Evolutionary conservation across 495 filamentous ascomycete species (phyloP), one percentile per base, ranked within the genome.

Genomic region (Tetracladium setigerum): DNA sequence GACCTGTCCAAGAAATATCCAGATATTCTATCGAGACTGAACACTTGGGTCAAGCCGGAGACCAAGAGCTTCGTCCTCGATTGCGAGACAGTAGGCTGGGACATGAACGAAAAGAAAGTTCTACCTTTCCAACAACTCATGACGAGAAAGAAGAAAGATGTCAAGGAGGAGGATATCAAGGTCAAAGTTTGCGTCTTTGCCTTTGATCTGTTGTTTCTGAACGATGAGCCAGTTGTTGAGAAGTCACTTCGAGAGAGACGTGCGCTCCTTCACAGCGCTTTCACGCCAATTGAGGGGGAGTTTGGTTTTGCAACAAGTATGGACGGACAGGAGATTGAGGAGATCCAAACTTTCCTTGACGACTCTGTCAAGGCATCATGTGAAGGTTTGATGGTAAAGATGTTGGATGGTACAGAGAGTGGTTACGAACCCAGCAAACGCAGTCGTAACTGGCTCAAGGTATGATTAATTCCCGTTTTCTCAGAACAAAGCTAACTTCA

Each of bases 21-120:
- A 0, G 92, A 98, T 68, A 85, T 98, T 32, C 73, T 98, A 12
- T 84, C 72, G 7, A 95, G 90, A 60, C 78, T 98, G 5, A 69
- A 84, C 31, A 81, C 74, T 2, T 98, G 92, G 92, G 79, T 98
- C 50, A 95, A 94, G 58, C 66, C 78, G 0, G 89, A 79, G 17
- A 92, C 92, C 14, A 83, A 86, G 64, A 95, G 87, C 55, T 98
- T 98, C 58, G 94, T 98, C 4, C 69, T 98, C 7, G 92, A 98
- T 62, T 97, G 94, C 67, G 92, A 98, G 68, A 95, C 90, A 0
- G 94, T 97, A n/a, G 92, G 85, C 2, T 98, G 94, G 94, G 94
- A 98, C 64, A 75, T 84, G 1, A 73, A 73, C 2, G 86, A 89
- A 70, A 95, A 96, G 71, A 91, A 95, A 63, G 84, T 98, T 5